Base-by-base conservation (phyloP, 1,284 basidiomycete genomes). In the Malassezia pachydermatis region DNA sequence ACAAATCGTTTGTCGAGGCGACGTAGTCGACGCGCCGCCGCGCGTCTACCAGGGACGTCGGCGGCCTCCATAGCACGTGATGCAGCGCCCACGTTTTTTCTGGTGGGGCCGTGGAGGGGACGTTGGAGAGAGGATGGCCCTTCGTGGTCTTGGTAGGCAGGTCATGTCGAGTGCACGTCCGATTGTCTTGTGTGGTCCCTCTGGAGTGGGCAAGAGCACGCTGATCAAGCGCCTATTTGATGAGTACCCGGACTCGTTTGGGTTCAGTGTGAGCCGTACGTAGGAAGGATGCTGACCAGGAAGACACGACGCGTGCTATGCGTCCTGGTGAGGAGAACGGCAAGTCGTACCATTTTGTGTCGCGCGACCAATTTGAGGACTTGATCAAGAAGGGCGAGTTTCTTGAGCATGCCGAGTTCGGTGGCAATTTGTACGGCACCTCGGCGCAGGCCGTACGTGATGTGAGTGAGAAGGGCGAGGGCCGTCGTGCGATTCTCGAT, bases 171-270 rank as follows among this genome's bases (percentile, higher is more conserved):
- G 36, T 22, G 33, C 25, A 41, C 58, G 65, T 22, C 85, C 84
- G 8, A 78, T 87, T 46, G 81, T 87, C 34, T 76, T 86, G 41
- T 86, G 81, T 55, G 85, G 85, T 0, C 85, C 84, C 0, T 90
- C 87, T 1, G 92, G 92, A 19, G 86, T 89, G 2, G 92, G 92
- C 46, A 98, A 96, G 74, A 87, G 84, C 65, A 94, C 92, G 0
- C 81, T 96, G 44, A 79, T 98, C 53, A 80, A 80, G 55, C 81
- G 81, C 41, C 81, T 99, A 41, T 88, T 96, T 67, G 76, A 75
- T 25, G 84, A 88, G 37, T 81, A 79, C 63, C 89, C 88, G 4
- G 81, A 84, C 70, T 80, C 79, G 57, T 98, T 95, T 73, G 87
- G 87, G 5, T 99, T 96, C 76, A 64, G 61, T 33, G 84, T 99